Evolutionary conservation across 257 asterid species (phyloP), one percentile per base, ranked within the genome.

Genomic region (Solanum sitiens): DNA sequence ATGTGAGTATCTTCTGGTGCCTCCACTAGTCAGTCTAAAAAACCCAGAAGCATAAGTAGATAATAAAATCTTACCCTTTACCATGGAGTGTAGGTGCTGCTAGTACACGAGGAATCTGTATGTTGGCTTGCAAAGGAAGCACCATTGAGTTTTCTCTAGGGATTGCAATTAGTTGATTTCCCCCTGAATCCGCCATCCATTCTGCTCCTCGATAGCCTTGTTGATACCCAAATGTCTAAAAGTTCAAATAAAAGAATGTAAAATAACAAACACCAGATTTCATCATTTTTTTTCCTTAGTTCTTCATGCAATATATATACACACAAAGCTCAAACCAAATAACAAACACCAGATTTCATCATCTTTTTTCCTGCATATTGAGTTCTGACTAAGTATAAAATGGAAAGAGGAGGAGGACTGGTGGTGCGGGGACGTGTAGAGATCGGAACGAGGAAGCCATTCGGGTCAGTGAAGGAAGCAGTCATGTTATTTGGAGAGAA

Each of bases 341-440:
- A 23, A 86, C 23, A 71, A 33, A 14, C 18, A 12, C 68, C 8
- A 71, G 30, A 86, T 10, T 30, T 21, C 67, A 10, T 44, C 47
- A 23, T 65, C 45, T 25, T 74, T 8, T 40, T 35, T 73, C 35
- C 65, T 47, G 8, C 65, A 8, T 44, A n/a, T 77, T 14, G 84
- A 44, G 10, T 61, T 33, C 30, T 59, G 75, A 23, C 8, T 1
- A 0, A 67, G 75, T 12, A 18, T 87, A 2, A 91, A 93, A 92
- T 90, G 72, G 88, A 88, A 18, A 45, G 68, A n/a, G 96, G 87
- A 89, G 96, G 90, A 87, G 97, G 88, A 39, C 86, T 94, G 92
- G 94, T 93, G 94, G 95, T 93, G 89, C 88, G 95, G 85, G 99
- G 98, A 65, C 90, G 99, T 6, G 99, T 93, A 5, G 98, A 92